Evolutionary conservation across 768 basidiomycete species (phyloP).

Genomic region (Panus rudis): DNA sequence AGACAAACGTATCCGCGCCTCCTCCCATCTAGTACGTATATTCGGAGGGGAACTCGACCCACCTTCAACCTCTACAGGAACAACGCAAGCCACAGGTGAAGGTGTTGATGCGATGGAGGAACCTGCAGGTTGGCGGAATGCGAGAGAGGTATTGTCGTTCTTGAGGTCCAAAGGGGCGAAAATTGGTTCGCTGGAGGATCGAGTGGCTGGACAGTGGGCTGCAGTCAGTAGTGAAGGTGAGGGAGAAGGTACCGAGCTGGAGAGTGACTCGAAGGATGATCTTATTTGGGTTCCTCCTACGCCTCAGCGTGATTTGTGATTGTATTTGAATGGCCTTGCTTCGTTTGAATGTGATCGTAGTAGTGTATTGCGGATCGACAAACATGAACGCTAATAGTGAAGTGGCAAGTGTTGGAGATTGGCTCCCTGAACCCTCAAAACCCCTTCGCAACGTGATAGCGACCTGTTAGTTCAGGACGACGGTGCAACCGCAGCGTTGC

Average conservation of each 20-base stretch:
- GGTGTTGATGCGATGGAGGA: slow-evolving; percentile 21
- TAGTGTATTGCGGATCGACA: too few species aligned
- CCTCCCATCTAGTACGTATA: slow-evolving; percentile 40
- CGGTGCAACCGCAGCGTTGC: too few species aligned
- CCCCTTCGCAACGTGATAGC: too few species aligned
- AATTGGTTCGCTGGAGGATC: slow-evolving; percentile 43
- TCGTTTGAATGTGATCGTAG: too few species aligned
- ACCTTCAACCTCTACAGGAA: not conserved
- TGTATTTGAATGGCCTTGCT: too few species aligned
- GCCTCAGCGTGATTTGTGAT: too few species aligned
- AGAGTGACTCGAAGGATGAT: slow-evolving; percentile 7
- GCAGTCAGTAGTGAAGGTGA: slow-evolving; percentile 59
- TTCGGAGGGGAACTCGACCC: slow-evolving; percentile 37
- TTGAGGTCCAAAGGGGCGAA: slow-evolving; percentile 67
- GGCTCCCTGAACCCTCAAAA: too few species aligned
- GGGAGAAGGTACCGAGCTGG: slow-evolving; percentile 12
- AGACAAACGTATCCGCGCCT: slow-evolving; percentile 41
- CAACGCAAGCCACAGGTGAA: slow-evolving; percentile 9
- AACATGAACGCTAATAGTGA: too few species aligned
- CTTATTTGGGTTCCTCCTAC: slow-evolving; percentile 2
- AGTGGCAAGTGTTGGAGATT: too few species aligned
- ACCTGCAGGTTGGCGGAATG: slow-evolving; percentile 50
- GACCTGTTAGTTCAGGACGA: too few species aligned
- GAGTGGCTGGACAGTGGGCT: slow-evolving; percentile 65
- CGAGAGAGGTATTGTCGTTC: slow-evolving; percentile 66